Evolutionary conservation across 2,329 filamentous ascomycete species (phyloP), one percentile per base, ranked within the genome.

Genomic region (Lasiodiplodia theobromae): DNA sequence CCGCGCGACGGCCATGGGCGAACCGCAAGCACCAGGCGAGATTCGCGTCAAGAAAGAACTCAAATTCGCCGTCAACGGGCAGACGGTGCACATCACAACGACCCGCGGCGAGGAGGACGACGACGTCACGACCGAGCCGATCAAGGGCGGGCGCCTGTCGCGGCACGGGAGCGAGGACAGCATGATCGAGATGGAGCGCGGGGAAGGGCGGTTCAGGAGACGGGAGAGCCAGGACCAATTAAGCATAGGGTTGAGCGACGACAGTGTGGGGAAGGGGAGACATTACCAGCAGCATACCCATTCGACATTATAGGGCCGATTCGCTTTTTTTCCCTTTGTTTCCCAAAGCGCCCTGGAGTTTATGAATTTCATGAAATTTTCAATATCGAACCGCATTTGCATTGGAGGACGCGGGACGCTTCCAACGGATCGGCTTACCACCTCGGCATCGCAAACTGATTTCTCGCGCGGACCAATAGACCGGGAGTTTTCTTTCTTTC

Each of bases 121-220:
- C 12, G 31, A 38, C n/a, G 31, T 25, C n/a, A 8, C n/a, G 8
- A 25, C 60, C 3, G 16, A 18, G 10, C 60, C 58, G 2, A 34
- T 40, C 4, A 63, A 64, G 6, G 25, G 21, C 14, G 37, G 44
- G 2, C 28, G 60, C 16, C n/a, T 64, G 44, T 64, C 60, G 5
- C 44, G 60, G 31, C 60, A 64, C 16, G 60, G 60, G 1, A 64
- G 60, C 25, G 44, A 64, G 7, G 60, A 64, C 25, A 52, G 60
- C 60, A 64, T 64, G 44, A 64, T 64, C 25, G 60, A 64, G 60
- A 64, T 64, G 60, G 60, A 64, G 14, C 11, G 60, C n/a, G 60
- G 60, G 18, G 60, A 64, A 47, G 60, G 58, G 2, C 18, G 12
- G 47, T 64, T 64, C 31, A 53, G 31, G 14, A 53, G 60, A n/a